phyloP scores from a whole-genome alignment of 75 land plant genomes.

The Larix kaempferi region DNA sequence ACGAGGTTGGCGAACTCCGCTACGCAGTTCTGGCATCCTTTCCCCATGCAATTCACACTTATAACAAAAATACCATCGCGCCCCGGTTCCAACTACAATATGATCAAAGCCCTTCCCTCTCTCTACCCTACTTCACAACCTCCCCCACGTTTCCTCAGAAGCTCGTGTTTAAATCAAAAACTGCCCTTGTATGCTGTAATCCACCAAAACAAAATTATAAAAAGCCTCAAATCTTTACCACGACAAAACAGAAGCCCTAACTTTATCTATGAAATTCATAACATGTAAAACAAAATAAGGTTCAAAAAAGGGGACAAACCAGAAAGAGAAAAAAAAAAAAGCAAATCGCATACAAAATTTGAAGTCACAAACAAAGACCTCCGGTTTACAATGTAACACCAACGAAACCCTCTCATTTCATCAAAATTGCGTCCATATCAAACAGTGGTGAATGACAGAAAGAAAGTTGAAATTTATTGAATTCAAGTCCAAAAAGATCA shows the following conservation, averaged over 20 bases:
- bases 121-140: neutral
- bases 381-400: no score
- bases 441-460: neutral
- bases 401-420: neutral
- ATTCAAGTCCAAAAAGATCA: neutral
- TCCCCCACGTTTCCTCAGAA: neutral
- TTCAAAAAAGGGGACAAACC: no score
- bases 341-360: neutral
- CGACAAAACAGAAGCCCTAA: no score
- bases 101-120: neutral
- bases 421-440: neutral
- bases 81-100: neutral
- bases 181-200: neutral
- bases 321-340: neutral
- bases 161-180: neutral
- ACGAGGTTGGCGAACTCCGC: slow-evolving; percentile 78
- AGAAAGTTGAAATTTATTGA: neutral
- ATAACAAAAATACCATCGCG: slow-evolving; percentile 10
- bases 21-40: slow-evolving; percentile 98
- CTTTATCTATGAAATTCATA: no score
- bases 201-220: neutral
- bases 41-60: slow-evolving; percentile 82
- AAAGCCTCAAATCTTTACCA: no score
- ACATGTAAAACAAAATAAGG: neutral
- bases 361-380: no score